Evolutionary conservation across 768 basidiomycete species (phyloP), one percentile per base, ranked within the genome.

Genomic region (Boletus vinaceobasis): DNA sequence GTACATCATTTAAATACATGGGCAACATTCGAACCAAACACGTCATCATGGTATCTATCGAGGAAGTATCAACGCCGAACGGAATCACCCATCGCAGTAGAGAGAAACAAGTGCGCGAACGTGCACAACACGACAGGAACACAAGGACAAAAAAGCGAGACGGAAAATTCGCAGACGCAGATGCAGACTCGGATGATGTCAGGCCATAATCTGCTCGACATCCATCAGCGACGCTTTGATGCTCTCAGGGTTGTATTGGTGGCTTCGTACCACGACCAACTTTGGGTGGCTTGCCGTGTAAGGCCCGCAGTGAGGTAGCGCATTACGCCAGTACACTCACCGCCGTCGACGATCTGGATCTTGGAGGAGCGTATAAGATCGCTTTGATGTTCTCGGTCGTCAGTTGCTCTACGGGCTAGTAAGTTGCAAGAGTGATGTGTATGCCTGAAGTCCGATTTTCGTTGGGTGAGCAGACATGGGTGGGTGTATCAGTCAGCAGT

Each of bases 331-430:
- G 46, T 11, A 19, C 39, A 27, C 19, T 43, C 56, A 35, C 55
- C 44, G 4, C 49, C 36, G 32, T 67, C 62, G 43, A 55, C 36
- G 50, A 68, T 59, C 45, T 58, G 67, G 37, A 70, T 32, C 59
- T 70, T 70, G 50, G 70, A 70, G 19, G 70, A 59, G 32, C 64
- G 60, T 70, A 70, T 70, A 19, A 70, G 56, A 70, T 65, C 3
- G 43, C 56, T 42, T 71, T 71, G 53, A 71, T 62, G 50, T 43
- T 59, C 23, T 64, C 68, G 0, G 70, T 65, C 5, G 70, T 66
- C 42, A 70, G 48, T 13, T 50, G 58, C 26, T 70, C 69, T 7
- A 65, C 62, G 35, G 23, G 49, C 26, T 70, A 39, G 57, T 47
- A 11, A 67, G 58, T 33, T 58, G 58, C 6, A 70, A 19, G 36